Evolutionary conservation across 106 monocot genomes (phyloP).

Genomic region (Platanthera guangdongensis): DNA sequence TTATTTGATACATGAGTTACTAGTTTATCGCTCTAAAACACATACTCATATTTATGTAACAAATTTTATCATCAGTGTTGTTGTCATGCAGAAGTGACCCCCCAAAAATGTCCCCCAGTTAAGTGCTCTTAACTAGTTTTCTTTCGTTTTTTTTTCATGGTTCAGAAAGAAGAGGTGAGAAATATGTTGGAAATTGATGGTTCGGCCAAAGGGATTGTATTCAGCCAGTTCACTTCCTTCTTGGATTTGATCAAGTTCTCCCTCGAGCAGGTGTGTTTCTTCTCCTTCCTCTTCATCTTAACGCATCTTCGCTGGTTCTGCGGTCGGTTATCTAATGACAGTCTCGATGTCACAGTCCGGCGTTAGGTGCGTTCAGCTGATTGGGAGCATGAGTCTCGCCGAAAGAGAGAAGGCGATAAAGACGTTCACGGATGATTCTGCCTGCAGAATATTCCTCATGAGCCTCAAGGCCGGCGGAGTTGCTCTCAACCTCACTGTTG

Average conservation of each 20-base stretch:
- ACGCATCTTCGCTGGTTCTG: neutral
- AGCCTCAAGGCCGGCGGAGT: constrained; percentile 96
- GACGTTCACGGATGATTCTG: constrained; percentile 49
- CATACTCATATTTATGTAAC: too few species aligned
- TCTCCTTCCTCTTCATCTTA: too few species aligned
- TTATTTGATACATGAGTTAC: too few species aligned
- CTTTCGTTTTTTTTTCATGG: neutral
- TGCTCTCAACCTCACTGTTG: constrained; percentile 80
- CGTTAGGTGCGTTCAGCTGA: constrained; percentile 67
- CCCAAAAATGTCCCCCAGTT: too few species aligned
- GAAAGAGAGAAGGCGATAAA: constrained; percentile 82
- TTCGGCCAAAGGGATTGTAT: constrained; percentile 89
- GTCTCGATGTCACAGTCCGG: constrained; percentile 51
- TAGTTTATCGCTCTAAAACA: too few species aligned
- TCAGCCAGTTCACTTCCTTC: constrained; percentile 92
- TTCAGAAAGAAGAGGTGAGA: constrained; percentile 78
- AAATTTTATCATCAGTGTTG: too few species aligned
- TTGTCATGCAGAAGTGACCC: too few species aligned
- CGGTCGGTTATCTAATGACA: constrained; percentile 10
- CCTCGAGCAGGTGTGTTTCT: constrained; percentile 32
- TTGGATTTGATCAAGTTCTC: constrained; percentile 78
- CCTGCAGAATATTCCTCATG: constrained; percentile 79
- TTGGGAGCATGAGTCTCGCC: constrained; percentile 69
- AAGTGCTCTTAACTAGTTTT: too few species aligned
- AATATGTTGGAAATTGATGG: constrained; percentile 81